Conservation (phyloP, 2,329 filamentous ascomycete genomes). For the Curvularia verruculosa region DNA sequence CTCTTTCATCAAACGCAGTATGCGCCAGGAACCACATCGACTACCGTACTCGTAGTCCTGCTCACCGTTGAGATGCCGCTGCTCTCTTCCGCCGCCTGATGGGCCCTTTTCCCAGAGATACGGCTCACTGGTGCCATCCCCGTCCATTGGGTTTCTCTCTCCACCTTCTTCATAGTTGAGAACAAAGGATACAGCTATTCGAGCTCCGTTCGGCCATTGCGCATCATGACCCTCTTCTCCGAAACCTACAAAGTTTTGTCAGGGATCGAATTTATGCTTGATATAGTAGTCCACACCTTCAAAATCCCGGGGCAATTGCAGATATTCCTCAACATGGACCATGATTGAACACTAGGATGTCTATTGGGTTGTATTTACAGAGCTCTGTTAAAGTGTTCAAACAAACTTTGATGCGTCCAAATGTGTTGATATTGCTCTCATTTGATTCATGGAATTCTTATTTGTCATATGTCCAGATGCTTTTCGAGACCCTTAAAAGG, state of each 20-base stretch:
- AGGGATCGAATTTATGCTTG: neutral
- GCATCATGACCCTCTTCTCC: conserved; percentile 49
- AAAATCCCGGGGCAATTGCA: conserved; percentile 49
- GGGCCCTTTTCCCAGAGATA: conserved; percentile 48
- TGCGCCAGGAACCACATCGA: conserved; percentile 57
- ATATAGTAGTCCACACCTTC: conserved; percentile 30
- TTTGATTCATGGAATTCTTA: neutral
- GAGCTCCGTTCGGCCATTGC: conserved; percentile 47
- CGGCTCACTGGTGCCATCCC: conserved; percentile 42
- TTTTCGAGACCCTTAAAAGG: neutral
- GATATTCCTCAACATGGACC: conserved; percentile 42
- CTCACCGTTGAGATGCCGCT: conserved; percentile 56
- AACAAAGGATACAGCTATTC: conserved; percentile 49
- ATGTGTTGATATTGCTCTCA: neutral
- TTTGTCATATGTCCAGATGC: neutral
- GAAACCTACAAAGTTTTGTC: conserved; percentile 29
- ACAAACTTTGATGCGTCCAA: neutral
- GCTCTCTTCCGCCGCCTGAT: conserved; percentile 42
- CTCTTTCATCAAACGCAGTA: conserved; percentile 57
- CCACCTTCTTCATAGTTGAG: conserved; percentile 48
- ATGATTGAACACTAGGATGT: conserved; percentile 13
- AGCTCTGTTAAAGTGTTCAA: neutral
- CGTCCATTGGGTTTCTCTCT: conserved; percentile 42
- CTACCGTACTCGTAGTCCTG: conserved; percentile 60
- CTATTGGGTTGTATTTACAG: neutral